Evolutionary conservation across 345 rosid species (phyloP), one percentile per base, ranked within the genome.

Genomic region (Euphorbia lathyris): DNA sequence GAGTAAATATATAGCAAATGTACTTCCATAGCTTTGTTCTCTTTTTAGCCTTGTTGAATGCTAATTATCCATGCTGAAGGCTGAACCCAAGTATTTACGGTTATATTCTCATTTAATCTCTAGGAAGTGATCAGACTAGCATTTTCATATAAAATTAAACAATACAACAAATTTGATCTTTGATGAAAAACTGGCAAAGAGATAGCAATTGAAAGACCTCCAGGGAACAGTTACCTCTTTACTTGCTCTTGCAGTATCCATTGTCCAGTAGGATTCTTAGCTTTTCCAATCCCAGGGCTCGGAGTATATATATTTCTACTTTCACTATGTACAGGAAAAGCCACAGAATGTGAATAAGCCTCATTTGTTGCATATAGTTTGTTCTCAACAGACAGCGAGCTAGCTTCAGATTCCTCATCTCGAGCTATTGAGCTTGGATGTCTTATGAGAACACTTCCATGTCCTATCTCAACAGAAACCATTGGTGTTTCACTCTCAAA

Each of bases 381-480:
- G 82, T 85, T 87, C 83, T 95, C 97, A 74, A 90, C 87, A 0
- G 98, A 88, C 63, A 92, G 88, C 17, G 97, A 96, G 79, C 98
- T 96, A 53, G 97, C 93, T 83, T 92, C 98, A 40, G 99, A 96
- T 79, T 96, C 98, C 79, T 96, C 98, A 57, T 96, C 97, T 69
- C 95, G 90, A 84, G 85, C 86, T 76, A 87, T 80, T 55, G 90
- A 82, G 72, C 86, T 89, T 0, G 97, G 97, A 80, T 90, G 86
- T 80, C 83, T 86, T 67, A 92, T 90, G 48, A 92, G 91, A 78
- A 90, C 91, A 69, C 97, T 88, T 75, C 97, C 98, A 79, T 92
- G 97, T 75, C 99, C 98, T 73, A 89, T 84, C 86, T 96, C 99
- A 74, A 89, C 95, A 83, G 98, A 90, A 29, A 89, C 94, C 97